Evolutionary conservation across 768 basidiomycete genomes (phyloP).

Genomic region (Rhodotorula taiwanensis): DNA sequence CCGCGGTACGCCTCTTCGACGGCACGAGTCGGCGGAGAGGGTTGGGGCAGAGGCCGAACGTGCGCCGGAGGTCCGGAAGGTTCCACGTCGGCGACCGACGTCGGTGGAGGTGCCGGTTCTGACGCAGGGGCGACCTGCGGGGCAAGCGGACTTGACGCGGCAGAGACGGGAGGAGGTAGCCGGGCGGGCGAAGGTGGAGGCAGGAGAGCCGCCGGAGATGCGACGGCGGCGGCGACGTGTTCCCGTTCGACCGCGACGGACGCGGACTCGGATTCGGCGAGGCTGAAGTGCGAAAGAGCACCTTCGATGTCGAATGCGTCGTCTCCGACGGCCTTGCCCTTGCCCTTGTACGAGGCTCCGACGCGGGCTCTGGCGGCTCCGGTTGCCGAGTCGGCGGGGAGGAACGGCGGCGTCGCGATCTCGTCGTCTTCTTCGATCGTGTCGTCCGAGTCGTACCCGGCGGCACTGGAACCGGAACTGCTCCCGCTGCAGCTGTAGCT

Average conservation of each 20-base stretch:
- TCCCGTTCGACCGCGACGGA: not conserved
- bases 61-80: not conserved
- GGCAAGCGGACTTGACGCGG: no score
- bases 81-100: no score
- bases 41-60: not conserved
- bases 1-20: constrained; percentile 13
- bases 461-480: not conserved
- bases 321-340: not conserved
- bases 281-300: not conserved
- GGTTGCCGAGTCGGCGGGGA: not conserved
- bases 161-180: constrained; percentile 1
- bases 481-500: not conserved
- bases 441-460: not conserved
- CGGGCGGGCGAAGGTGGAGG: not conserved
- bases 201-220: no score
- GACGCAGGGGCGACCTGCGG: not conserved
- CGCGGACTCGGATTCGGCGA: not conserved
- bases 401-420: not conserved
- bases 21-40: not conserved
- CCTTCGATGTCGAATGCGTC: not conserved
- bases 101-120: no score
- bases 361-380: not conserved
- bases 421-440: constrained; percentile 1
- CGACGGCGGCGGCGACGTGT: not conserved
- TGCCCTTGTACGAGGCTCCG: not conserved